Base-by-base conservation (phyloP, 306 rosid genomes). In the Ceratonia siliqua region DNA sequence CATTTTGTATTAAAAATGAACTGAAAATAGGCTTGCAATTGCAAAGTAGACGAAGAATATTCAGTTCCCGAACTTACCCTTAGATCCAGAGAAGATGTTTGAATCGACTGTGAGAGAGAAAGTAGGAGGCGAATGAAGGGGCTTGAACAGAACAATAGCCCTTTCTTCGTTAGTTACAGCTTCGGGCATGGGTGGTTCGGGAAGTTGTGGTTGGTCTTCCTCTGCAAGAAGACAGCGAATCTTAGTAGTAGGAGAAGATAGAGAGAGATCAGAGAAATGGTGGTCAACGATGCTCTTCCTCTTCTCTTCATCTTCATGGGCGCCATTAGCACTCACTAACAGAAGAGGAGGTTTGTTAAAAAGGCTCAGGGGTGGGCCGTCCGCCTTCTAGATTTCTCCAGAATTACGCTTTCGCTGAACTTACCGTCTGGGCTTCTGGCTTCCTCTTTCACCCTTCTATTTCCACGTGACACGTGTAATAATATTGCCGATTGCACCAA, bases 231-330 rank as follows among this genome's bases (percentile, higher is more conserved):
- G 87, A 66, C 98, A 96, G 73, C 98, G 98, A 83, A 91, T 91
- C 88, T 94, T 94, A 35, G 88, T 83, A 9, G 97, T 89, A 0
- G 96, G 92, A n/a, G 96, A 87, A 27, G 89, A 85, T 1, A 94
- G 85, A 43, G 97, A 85, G 84, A 94, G 84, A 54, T 89, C 95
- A 41, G 90, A 89, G 82, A 92, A 89, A 24, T 90, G 88, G 5
- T 85, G 75, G 36, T 85, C 88, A 13, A 84, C 85, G 61, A 75
- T 87, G 30, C 75, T 69, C 46, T 86, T 92, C 38, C 88, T 87
- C 74, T 93, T 88, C 88, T 87, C 74, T 93, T 88, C 87, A 83
- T 73, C 21, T 78, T 50, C 32, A 73, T 82, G 70, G 13, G 35
- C 27, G 49, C 45, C 63, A 52, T 72, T 66, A 78, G 14, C 59